These are phyloP conservation scores for Acidiella bohemica DNA, from an alignment of 495 filamentous ascomycete genomes.

Conservation along the genomic window DNA sequence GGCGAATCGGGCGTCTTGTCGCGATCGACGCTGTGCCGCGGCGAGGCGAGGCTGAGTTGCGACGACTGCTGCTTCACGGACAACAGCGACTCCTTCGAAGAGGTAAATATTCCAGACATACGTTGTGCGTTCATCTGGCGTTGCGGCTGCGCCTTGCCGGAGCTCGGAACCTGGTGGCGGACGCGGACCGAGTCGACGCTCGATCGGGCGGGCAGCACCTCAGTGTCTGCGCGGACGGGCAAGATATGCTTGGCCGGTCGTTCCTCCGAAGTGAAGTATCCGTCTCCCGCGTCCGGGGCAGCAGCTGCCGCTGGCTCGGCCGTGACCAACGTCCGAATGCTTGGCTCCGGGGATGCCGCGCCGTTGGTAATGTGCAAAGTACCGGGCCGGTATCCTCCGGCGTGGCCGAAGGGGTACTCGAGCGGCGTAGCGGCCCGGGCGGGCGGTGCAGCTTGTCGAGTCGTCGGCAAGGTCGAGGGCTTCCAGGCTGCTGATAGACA, in stretches of 20 bases:
- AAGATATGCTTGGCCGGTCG: not conserved
- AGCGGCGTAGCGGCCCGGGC: slow-evolving; percentile 24
- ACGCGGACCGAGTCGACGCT: slow-evolving; percentile 5
- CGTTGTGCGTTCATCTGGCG: slow-evolving; percentile 1
- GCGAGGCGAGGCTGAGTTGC: not conserved
- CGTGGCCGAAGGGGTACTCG: slow-evolving; percentile 24
- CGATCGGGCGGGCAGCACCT: not conserved
- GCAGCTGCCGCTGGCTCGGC: not conserved
- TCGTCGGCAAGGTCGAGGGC: slow-evolving; percentile 22
- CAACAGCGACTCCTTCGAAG: slow-evolving; percentile 2
- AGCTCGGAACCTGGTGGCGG: slow-evolving; percentile 8
- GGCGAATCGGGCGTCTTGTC: slow-evolving; percentile 8
- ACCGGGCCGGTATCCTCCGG: slow-evolving; percentile 26
- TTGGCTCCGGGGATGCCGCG: slow-evolving; percentile 28
- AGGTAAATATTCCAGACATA: slow-evolving; percentile 3
- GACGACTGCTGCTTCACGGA: not conserved
- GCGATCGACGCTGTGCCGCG: slow-evolving; percentile 7
- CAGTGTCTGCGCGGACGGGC: not conserved
- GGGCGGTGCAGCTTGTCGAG: slow-evolving; percentile 4
- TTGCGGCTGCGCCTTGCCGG: slow-evolving; percentile 9
- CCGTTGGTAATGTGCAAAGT: slow-evolving; percentile 30
- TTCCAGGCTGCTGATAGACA: slow-evolving; percentile 15
- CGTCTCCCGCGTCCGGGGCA: not conserved
- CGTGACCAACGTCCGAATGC: not conserved
- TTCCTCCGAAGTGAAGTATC: slow-evolving; percentile 4